These are phyloP conservation scores for Globisporangium camurandrum DNA, from an alignment of 352 stramenopile species.

Conservation along the genomic window DNA sequence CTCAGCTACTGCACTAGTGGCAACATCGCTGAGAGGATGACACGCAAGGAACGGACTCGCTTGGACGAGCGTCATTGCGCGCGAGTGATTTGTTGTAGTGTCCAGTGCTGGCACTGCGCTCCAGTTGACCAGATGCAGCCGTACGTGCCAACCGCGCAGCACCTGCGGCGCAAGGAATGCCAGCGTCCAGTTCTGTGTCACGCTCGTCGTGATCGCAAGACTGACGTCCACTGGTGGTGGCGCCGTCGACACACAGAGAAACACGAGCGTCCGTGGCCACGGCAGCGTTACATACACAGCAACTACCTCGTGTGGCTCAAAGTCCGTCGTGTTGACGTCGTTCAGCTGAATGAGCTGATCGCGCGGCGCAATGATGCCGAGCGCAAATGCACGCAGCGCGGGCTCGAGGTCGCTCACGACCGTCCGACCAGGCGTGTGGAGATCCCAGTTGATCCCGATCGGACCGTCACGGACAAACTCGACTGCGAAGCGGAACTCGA, in stretches of 20 bases:
- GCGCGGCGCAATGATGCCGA: conserved; percentile 38
- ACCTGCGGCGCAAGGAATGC: conserved; percentile 34
- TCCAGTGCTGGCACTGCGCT: conserved; percentile 26
- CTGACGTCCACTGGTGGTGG: not conserved
- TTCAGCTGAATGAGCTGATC: conserved; percentile 67
- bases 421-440: conserved; percentile 35
- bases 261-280: conserved; percentile 46
- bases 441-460: conserved; percentile 68
- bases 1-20: not conserved
- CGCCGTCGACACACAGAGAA: conserved; percentile 21
- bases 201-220: not conserved
- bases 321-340: conserved; percentile 46
- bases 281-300: conserved; percentile 33
- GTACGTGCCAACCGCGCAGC: conserved; percentile 37
- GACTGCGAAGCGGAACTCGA: conserved; percentile 64
- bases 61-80: conserved; percentile 19
- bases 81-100: conserved; percentile 5
- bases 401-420: conserved; percentile 56
- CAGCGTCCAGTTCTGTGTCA: conserved; percentile 46
- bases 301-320: conserved; percentile 46
- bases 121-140: conserved; percentile 54
- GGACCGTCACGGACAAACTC: conserved; percentile 42
- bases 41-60: conserved; percentile 37
- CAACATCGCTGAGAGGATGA: conserved; percentile 9
- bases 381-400: conserved; percentile 30